A percentile compares a stretch with the other conserved stretches of the same genome.
Evolutionary conservation across 2,329 filamentous ascomycete species (phyloP).

Genomic region (Nigrospora oryzae): DNA sequence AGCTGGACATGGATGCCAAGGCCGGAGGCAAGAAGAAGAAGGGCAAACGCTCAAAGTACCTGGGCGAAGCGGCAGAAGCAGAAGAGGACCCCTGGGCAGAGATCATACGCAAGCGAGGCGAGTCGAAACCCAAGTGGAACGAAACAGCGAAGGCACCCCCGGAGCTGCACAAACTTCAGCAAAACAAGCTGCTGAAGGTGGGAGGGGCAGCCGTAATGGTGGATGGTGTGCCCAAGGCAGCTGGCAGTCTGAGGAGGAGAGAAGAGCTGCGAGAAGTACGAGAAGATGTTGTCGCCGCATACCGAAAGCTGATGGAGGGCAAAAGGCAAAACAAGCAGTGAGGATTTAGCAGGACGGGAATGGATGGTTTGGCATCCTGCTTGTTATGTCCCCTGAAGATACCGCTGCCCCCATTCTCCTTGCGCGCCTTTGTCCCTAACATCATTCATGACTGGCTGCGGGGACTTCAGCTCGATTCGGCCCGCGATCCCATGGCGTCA

Average conservation of each 20-base stretch:
- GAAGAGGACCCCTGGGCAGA: constrained; percentile 71
- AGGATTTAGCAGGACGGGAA: no score
- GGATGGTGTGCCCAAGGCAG: constrained; percentile 58
- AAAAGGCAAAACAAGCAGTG: constrained; percentile 16
- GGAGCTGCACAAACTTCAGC: constrained; percentile 50
- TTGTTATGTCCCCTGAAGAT: no score
- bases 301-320: constrained; percentile 60
- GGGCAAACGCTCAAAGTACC: constrained; percentile 25
- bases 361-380: no score
- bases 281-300: constrained; percentile 63
- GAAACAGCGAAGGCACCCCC: constrained; percentile 70
- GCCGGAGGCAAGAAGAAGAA: constrained; percentile 33
- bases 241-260: constrained; percentile 62
- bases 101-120: constrained; percentile 58
- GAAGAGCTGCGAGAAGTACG: constrained; percentile 66
- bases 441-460: no score
- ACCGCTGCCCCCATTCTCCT: no score
- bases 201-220: constrained; percentile 59
- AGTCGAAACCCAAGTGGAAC: constrained; percentile 40
- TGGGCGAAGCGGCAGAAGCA: constrained; percentile 35
- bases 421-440: no score
- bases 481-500: no score
- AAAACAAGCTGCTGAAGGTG: constrained; percentile 56
- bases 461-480: no score
- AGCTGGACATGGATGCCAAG: constrained; percentile 34